Conservation (phyloP, 306 rosid species). For the Quercus alba region DNA sequence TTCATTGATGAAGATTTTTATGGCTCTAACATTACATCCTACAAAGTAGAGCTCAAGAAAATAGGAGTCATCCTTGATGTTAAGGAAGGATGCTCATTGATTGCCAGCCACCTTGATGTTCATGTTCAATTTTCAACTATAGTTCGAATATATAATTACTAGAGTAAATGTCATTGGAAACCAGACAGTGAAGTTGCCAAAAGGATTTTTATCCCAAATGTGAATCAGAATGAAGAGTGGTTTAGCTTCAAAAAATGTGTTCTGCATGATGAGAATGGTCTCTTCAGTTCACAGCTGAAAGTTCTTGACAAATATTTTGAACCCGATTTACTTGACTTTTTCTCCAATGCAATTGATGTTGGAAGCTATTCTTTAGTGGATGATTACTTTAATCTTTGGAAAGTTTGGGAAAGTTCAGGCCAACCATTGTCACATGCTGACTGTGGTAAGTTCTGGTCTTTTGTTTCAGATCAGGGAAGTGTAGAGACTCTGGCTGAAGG, state of each 20-base stretch:
- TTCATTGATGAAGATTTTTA: slow-evolving; percentile 56
- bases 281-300: slow-evolving; percentile 28
- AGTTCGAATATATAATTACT: slow-evolving; percentile 47
- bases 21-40: slow-evolving; percentile 38
- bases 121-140: slow-evolving; percentile 28
- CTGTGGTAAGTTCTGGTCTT: slow-evolving; percentile 62
- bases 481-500: slow-evolving; percentile 29
- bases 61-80: slow-evolving; percentile 46
- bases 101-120: slow-evolving; percentile 39
- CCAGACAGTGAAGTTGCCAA: slow-evolving; percentile 28
- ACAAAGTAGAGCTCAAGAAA: slow-evolving; percentile 43
- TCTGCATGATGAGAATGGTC: slow-evolving; percentile 44
- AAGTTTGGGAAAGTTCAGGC: slow-evolving; percentile 51
- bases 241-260: slow-evolving; percentile 45
- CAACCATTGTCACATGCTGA: slow-evolving; percentile 31
- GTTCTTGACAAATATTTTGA: slow-evolving; percentile 35
- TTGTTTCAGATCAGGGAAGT: slow-evolving; percentile 33
- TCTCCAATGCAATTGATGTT: slow-evolving; percentile 39
- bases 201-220: slow-evolving; percentile 52
- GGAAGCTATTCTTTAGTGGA: slow-evolving; percentile 37
- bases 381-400: slow-evolving; percentile 61
- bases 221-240: slow-evolving; percentile 33
- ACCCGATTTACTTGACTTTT: slow-evolving; percentile 32
- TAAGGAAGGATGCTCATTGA: slow-evolving; percentile 34
- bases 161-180: slow-evolving; percentile 41